Conservation (phyloP, 1,139 yeast genomes). For the Candida anutae region DNA sequence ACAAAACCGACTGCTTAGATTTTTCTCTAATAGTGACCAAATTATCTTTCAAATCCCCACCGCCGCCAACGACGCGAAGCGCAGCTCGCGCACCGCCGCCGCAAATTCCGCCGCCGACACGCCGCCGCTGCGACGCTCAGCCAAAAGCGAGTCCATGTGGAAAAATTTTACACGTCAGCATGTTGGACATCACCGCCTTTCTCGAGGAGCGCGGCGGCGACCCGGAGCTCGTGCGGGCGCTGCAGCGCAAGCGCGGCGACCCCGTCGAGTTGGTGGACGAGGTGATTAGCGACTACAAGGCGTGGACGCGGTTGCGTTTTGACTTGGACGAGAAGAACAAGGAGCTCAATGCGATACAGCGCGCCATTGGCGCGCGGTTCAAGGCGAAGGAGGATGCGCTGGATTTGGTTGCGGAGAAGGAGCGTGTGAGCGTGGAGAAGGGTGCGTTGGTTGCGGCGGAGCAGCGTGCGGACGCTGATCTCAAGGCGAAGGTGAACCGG, state of each 20-base stretch:
- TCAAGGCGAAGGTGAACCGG: slow-evolving; percentile 74
- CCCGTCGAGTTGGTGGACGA: slow-evolving; percentile 93
- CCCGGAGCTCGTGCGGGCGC: slow-evolving; percentile 78
- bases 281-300: slow-evolving; percentile 81
- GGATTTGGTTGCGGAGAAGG: slow-evolving; percentile 76
- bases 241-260: slow-evolving; percentile 93
- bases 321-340: slow-evolving; percentile 88
- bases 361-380: slow-evolving; percentile 85
- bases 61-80: too few relatives aligned
- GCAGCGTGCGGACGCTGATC: slow-evolving; percentile 67
- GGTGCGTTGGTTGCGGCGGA: slow-evolving; percentile 58
- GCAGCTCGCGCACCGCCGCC: too few relatives aligned
- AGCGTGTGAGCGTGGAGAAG: slow-evolving; percentile 62
- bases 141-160: too few relatives aligned
- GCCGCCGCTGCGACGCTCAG: too few relatives aligned
- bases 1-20: too few relatives aligned
- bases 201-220: slow-evolving; percentile 95
- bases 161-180: too few relatives aligned
- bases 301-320: slow-evolving; percentile 89
- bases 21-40: too few relatives aligned
- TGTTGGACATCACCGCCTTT: slow-evolving; percentile 90
- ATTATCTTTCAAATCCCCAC: too few relatives aligned
- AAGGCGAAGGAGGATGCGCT: slow-evolving; percentile 93
- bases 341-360: slow-evolving; percentile 78
- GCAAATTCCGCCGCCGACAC: too few relatives aligned